Base-by-base conservation (phyloP, 2,329 filamentous ascomycete genomes). In the Trichothecium sympodiale region DNA sequence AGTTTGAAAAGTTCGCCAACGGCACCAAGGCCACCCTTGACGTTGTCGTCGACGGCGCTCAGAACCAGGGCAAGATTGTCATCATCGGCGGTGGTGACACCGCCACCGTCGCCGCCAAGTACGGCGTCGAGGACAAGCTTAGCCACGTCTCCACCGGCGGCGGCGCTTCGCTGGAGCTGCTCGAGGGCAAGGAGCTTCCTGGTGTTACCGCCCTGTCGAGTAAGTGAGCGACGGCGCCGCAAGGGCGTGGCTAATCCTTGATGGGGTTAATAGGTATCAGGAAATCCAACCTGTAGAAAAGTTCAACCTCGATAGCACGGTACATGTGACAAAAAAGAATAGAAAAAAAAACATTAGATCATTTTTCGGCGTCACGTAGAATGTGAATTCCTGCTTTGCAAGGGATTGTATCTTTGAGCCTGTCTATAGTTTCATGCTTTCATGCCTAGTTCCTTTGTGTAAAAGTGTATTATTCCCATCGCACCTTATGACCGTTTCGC, bases 81-180 rank as follows among this genome's bases (percentile, higher is more conserved):
- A 96, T 98, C 66, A 95, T 98, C 46, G 91, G 91, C 43, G 91
- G 91, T 61, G 91, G 91, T 64, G 91, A 98, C 65, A 98, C 91
- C 35, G 91, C 91, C 34, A 98, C 91, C 41, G 91, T 96, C 33
- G 91, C 91, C 37, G 89, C 88, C 61, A 95, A 98, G 74, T 98
- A 94, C 62, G 80, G 80, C 37, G 89, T 85, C 44, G 91, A 98
- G 74, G 79, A 85, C 64, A 93, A 96, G 78, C 75, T 96, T 56
- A 95, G 87, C 70, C 91, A 98, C 69, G 91, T 98, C 44, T 94
- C 87, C 34, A 98, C 91, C 23, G 91, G 91, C 50, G 91, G 91
- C 55, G 91, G 91, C 66, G 91, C 91, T 47, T 89, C 82, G 51
- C 71, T 98, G 55, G 91, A 98, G 74, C 71, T 98, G 53, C 78